Evolutionary conservation across 495 filamentous ascomycete genomes (phyloP).

Genomic region (Aspergillus coremiiformis): DNA sequence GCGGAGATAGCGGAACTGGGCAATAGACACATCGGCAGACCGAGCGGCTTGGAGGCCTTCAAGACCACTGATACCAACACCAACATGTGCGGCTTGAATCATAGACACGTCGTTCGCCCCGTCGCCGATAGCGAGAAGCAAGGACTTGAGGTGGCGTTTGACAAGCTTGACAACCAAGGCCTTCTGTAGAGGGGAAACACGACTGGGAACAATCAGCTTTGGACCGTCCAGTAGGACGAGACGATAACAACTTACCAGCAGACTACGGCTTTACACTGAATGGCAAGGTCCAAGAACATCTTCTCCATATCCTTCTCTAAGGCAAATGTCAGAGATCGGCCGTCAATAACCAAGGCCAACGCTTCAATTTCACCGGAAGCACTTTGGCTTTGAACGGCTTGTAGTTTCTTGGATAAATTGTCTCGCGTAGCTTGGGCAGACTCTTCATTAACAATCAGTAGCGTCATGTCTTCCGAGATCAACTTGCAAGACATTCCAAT

Average conservation of each 20-base stretch:
- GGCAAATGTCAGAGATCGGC: slow-evolving; percentile 88
- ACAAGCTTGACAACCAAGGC: slow-evolving; percentile 97
- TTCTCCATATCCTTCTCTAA: slow-evolving; percentile 93
- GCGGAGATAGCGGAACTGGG: slow-evolving; percentile 90
- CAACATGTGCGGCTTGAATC: slow-evolving; percentile 99
- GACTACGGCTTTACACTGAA: slow-evolving; percentile 96
- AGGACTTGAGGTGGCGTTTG: slow-evolving; percentile 86
- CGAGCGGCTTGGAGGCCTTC: slow-evolving; percentile 98
- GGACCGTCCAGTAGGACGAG: neutral
- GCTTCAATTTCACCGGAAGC: slow-evolving; percentile 73
- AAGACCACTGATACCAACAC: slow-evolving; percentile 93
- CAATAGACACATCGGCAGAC: slow-evolving; percentile 93
- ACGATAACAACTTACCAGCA: slow-evolving; percentile 59
- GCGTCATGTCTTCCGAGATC: slow-evolving; percentile 97
- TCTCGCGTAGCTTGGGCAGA: slow-evolving; percentile 63
- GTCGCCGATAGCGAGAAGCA: slow-evolving; percentile 93
- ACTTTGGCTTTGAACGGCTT: slow-evolving; percentile 72
- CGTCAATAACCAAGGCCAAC: slow-evolving; percentile 93
- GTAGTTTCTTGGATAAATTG: slow-evolving; percentile 85
- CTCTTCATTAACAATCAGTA: slow-evolving; percentile 95
- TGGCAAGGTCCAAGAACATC: slow-evolving; percentile 83
- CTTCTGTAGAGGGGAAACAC: slow-evolving; percentile 98
- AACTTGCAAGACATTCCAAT: slow-evolving; percentile 99
- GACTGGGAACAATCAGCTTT: slow-evolving; percentile 38
- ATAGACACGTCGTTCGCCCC: slow-evolving; percentile 99